phyloP scores from a whole-genome alignment of 2,329 filamentous ascomycete genomes.

The Hymenoscyphus fraxineus region DNA sequence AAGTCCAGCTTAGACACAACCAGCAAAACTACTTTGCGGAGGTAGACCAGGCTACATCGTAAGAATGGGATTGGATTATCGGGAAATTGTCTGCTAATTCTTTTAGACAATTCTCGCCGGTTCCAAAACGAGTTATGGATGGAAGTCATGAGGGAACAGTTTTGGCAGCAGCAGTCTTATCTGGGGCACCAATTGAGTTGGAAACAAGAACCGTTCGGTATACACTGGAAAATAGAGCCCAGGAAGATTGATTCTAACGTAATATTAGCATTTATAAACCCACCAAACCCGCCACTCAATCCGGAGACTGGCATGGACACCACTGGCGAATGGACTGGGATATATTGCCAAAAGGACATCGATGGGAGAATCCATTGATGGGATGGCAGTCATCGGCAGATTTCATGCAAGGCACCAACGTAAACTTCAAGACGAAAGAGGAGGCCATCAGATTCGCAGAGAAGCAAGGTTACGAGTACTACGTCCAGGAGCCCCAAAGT shows the following conservation, averaged over 20 bases:
- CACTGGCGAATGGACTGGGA: slow-evolving; percentile 99
- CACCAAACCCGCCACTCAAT: slow-evolving; percentile 93
- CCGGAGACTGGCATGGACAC: slow-evolving; percentile 77
- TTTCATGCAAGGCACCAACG: slow-evolving; percentile 87
- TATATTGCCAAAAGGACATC: slow-evolving; percentile 81
- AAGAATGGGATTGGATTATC: slow-evolving; percentile 36
- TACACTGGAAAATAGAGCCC: slow-evolving; percentile 26
- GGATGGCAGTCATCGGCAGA: slow-evolving; percentile 97
- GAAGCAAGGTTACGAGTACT: slow-evolving; percentile 99
- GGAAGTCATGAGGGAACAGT: slow-evolving; percentile 76
- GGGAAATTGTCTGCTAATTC: slow-evolving; percentile 20
- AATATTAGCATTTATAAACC: slow-evolving; percentile 78
- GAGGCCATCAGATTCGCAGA: slow-evolving; percentile 93
- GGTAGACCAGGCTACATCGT: slow-evolving; percentile 90
- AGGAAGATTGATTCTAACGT: slow-evolving; percentile 17
- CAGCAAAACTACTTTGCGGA: slow-evolving; percentile 77
- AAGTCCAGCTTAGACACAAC: slow-evolving; percentile 38
- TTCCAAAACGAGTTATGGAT: slow-evolving; percentile 85
- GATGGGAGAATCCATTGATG: slow-evolving; percentile 98
- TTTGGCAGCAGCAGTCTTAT: slow-evolving; percentile 79
- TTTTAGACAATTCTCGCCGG: slow-evolving; percentile 78
- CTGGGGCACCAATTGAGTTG: slow-evolving; percentile 88
- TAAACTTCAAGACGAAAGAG: slow-evolving; percentile 90
- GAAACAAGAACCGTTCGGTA: slow-evolving; percentile 94
- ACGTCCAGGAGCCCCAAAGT: slow-evolving; percentile 93